These are phyloP conservation scores for Chytriomyces confervae DNA, from an alignment of 192 early-diverging fungal genomes.

Conservation along the genomic window DNA sequence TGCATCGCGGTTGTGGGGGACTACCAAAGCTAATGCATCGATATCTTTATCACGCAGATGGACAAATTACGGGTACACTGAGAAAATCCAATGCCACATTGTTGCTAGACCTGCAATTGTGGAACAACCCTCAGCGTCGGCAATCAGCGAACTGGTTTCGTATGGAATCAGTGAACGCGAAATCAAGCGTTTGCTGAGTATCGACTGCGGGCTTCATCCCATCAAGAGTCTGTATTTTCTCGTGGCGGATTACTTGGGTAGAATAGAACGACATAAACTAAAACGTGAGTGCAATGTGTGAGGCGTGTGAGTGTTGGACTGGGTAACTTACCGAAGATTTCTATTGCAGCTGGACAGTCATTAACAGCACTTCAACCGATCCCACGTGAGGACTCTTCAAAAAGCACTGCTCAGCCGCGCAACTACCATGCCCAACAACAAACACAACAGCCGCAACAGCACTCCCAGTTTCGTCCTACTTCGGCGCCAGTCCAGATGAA, in stretches of 20 bases:
- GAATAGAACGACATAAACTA: slow-evolving; percentile 3
- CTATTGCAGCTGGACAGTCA: slow-evolving; percentile 1
- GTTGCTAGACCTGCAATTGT: slow-evolving; percentile 26
- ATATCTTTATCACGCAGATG: slow-evolving; percentile 40
- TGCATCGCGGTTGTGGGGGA: slow-evolving; percentile 52
- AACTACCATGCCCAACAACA: not conserved
- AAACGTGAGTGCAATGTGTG: not conserved
- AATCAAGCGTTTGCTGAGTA: slow-evolving; percentile 22
- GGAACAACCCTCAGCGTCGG: slow-evolving; percentile 12
- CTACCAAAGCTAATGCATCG: slow-evolving; percentile 59
- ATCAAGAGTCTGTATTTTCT: slow-evolving; percentile 43
- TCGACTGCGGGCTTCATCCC: slow-evolving; percentile 42
- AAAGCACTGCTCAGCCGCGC: not conserved
- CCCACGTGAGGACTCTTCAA: not conserved
- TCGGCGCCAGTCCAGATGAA: slow-evolving; percentile 7
- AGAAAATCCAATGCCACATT: slow-evolving; percentile 16
- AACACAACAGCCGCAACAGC: not conserved
- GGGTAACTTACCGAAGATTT: not conserved
- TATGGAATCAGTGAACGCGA: slow-evolving; percentile 40
- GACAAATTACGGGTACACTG: slow-evolving; percentile 53
- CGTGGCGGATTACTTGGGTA: slow-evolving; percentile 33
- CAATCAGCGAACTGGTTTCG: slow-evolving; percentile 34
- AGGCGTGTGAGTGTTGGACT: not conserved
- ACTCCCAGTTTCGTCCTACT: not conserved
- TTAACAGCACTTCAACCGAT: slow-evolving; percentile 11